These are phyloP conservation scores for Xylaria sp. DNA, from an alignment of 2,329 filamentous ascomycete genomes.

Conservation along the genomic window DNA sequence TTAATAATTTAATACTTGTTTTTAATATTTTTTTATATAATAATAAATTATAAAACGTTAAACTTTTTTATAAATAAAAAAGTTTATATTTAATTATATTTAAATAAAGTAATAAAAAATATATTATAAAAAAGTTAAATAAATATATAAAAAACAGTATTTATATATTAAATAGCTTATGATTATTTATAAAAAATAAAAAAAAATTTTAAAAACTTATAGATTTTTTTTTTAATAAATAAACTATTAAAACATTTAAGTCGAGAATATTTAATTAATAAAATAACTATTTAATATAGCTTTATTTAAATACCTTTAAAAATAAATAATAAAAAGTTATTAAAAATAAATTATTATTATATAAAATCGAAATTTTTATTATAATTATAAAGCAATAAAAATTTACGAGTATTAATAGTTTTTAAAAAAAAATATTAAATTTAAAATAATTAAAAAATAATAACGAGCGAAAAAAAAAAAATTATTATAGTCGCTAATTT, in stretches of 20 bases:
- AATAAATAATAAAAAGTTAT: neutral
- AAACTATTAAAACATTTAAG: neutral
- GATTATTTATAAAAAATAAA: neutral
- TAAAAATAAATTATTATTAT: neutral
- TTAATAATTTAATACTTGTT: neutral
- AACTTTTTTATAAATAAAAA: neutral
- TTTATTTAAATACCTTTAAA: neutral
- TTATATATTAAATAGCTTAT: neutral
- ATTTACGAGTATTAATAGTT: too few relatives aligned
- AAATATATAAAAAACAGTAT: neutral
- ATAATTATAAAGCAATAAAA: too few relatives aligned
- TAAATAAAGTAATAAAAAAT: neutral
- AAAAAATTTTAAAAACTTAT: neutral
- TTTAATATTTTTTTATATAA: neutral
- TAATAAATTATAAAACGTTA: neutral
- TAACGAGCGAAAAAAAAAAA: too few relatives aligned
- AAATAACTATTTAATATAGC: neutral
- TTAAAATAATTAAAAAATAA: too few relatives aligned
- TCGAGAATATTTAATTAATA: too few relatives aligned
- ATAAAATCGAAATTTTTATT: neutral
- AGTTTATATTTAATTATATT: neutral
- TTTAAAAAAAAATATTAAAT: too few relatives aligned
- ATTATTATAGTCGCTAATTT: too few relatives aligned
- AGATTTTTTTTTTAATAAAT: neutral
- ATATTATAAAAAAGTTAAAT: neutral